Evolutionary conservation across 768 basidiomycete genomes (phyloP), one percentile per base, ranked within the genome.

Genomic region (Erythrobasidium yunnanense): DNA sequence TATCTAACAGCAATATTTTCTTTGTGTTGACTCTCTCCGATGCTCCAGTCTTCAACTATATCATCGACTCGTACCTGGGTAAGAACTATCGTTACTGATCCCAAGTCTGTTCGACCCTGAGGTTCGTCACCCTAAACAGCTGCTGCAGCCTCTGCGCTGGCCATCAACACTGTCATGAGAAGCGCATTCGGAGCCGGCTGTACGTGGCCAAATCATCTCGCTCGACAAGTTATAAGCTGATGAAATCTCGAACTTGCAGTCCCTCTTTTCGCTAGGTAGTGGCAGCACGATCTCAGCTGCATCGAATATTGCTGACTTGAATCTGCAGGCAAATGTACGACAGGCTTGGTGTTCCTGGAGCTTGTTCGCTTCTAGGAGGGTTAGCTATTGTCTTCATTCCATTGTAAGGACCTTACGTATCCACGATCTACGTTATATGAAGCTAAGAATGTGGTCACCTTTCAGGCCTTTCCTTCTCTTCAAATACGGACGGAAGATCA

Each of bases 61-160:
- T 71, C 55, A 65, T 72, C 18, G 65, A 70, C 54, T 49, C 58
- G 3, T 34, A 50, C 27, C 45, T 66, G 32, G 23, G 55, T 33
- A 67, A 69, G n/a, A n/a, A n/a, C n/a, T n/a, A n/a, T n/a, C n/a
- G n/a, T n/a, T n/a, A n/a, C n/a, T n/a, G n/a, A n/a, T n/a, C n/a
- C n/a, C n/a, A n/a, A n/a, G n/a, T n/a, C n/a, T n/a, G n/a, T n/a
- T n/a, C n/a, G n/a, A n/a, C n/a, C n/a, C n/a, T n/a, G n/a, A n/a
- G n/a, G n/a, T n/a, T n/a, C n/a, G n/a, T n/a, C n/a, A n/a, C n/a
- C n/a, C n/a, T n/a, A n/a, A n/a, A n/a, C n/a, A n/a, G n/a, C n/a
- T n/a, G n/a, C n/a, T 50, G 72, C 74, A 1, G 72, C 73, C 0
- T 65, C 60, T 0, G 74, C 73, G 0, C 65, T 75, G 3, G 55